Percentiles rank a stretch among this genome's conserved stretches.
phyloP scores from a whole-genome alignment of 805 yeast species.

The Candida incommunis region DNA sequence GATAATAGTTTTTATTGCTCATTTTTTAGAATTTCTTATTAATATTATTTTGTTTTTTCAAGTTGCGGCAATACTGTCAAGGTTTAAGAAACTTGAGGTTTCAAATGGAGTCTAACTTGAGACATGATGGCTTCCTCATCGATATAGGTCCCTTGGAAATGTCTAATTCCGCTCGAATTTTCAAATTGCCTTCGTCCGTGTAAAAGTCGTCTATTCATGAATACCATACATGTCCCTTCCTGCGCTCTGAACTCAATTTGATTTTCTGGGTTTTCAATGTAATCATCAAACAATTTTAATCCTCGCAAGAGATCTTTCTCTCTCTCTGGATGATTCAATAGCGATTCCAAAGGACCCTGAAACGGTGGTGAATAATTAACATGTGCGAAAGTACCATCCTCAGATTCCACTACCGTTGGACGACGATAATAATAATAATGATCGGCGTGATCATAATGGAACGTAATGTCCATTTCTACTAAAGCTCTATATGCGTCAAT shows the following conservation, averaged over 20 bases:
- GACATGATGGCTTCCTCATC: constrained; percentile 43
- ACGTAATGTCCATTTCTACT: constrained; percentile 48
- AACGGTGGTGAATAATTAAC: constrained; percentile 72
- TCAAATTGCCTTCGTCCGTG: constrained; percentile 47
- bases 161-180: constrained; percentile 36
- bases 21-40: too few relatives aligned
- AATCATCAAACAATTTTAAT: constrained; percentile 42
- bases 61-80: too few relatives aligned
- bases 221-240: constrained; percentile 49
- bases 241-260: constrained; percentile 40
- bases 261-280: constrained; percentile 36
- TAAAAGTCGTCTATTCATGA: constrained; percentile 55
- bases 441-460: constrained; percentile 48
- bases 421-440: constrained; percentile 48
- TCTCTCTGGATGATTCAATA: constrained; percentile 23
- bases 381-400: constrained; percentile 31
- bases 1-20: background rate
- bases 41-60: background rate
- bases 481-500: constrained; percentile 52
- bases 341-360: constrained; percentile 57
- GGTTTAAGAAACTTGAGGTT: too few relatives aligned
- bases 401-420: constrained; percentile 51
- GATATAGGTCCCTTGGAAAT: constrained; percentile 65
- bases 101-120: constrained; percentile 12
- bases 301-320: constrained; percentile 49